phyloP scores from a whole-genome alignment of 192 early-diverging fungal species.

The Backusella macrospora region DNA sequence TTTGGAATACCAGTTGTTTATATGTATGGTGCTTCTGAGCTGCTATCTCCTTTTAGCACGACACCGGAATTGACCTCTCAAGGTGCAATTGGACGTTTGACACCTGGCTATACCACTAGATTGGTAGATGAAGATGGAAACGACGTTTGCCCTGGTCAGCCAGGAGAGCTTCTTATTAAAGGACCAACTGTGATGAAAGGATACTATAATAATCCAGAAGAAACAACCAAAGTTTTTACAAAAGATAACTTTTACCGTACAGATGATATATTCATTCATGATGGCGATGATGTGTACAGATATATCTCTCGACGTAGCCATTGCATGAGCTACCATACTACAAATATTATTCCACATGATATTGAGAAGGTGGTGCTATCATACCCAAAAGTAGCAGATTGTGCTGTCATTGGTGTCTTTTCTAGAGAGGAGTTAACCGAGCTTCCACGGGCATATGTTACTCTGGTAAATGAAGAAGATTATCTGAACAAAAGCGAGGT shows the following conservation, averaged over 20 bases:
- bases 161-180: slow-evolving; percentile 82
- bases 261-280: slow-evolving; percentile 81
- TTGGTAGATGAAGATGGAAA: not conserved
- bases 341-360: slow-evolving; percentile 86
- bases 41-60: too few species aligned
- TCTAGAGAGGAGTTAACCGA: not conserved
- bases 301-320: slow-evolving; percentile 86
- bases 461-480: not conserved
- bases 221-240: slow-evolving; percentile 66
- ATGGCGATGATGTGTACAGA: slow-evolving; percentile 72
- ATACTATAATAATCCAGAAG: slow-evolving; percentile 69
- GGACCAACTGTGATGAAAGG: slow-evolving; percentile 78
- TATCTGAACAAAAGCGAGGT: not conserved
- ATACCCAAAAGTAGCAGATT: slow-evolving; percentile 67
- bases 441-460: too few species aligned
- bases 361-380: slow-evolving; percentile 71
- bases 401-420: not conserved
- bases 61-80: too few species aligned
- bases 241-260: slow-evolving; percentile 76
- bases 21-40: not conserved
- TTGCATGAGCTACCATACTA: slow-evolving; percentile 86
- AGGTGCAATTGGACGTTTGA: too few species aligned
- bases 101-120: not conserved
- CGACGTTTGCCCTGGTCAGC: not conserved
- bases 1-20: not conserved